phyloP scores from a whole-genome alignment of 768 basidiomycete genomes.

The Cyclocybe aegerita region DNA sequence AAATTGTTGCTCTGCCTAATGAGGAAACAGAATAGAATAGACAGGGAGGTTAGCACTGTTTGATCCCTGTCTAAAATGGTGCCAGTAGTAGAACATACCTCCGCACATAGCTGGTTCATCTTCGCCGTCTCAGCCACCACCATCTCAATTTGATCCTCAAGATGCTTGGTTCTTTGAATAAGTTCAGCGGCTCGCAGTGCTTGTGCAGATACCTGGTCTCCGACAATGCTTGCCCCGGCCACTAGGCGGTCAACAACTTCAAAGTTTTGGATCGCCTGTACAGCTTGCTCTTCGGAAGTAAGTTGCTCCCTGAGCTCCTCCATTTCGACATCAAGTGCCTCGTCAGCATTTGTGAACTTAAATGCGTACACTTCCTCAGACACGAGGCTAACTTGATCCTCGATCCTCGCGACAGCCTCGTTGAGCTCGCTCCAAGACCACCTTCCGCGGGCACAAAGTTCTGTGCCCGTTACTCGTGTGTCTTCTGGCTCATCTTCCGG shows the following conservation, averaged over 20 bases:
- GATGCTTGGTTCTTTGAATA: conserved; percentile 18
- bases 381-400: conserved; percentile 7
- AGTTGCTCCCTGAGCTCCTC: conserved; percentile 30
- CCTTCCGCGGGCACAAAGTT: conserved; percentile 9
- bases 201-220: not conserved
- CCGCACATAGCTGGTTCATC: conserved; percentile 30
- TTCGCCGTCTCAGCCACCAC: conserved; percentile 38
- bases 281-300: not conserved
- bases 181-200: conserved; percentile 8
- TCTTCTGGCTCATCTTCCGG: not conserved
- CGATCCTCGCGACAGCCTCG: conserved; percentile 11
- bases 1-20: conserved; percentile 15
- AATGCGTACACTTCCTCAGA: conserved; percentile 19
- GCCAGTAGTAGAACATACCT: conserved; percentile 13
- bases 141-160: conserved; percentile 24
- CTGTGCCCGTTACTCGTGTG: conserved; percentile 1
- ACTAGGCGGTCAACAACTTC: not conserved
- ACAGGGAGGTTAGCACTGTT: not conserved
- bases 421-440: conserved; percentile 25
- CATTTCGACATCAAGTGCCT: conserved; percentile 61
- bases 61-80: not conserved
- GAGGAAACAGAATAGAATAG: not conserved
- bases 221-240: not conserved
- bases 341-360: conserved; percentile 44
- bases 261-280: not conserved